phyloP scores from a whole-genome alignment of 2,329 filamentous ascomycete species.

The Talaromyces sp. region DNA sequence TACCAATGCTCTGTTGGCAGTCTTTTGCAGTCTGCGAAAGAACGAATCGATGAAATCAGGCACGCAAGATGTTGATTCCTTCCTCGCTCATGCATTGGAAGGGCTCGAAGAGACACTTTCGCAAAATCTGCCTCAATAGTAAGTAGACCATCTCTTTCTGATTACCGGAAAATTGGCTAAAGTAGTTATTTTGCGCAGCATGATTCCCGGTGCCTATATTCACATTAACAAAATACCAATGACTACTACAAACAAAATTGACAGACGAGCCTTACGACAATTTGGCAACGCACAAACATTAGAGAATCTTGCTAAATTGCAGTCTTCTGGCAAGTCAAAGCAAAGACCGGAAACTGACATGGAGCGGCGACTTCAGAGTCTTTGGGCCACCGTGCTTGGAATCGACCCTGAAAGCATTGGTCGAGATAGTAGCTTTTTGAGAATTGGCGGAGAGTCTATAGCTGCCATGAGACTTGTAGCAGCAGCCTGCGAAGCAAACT shows the following conservation, averaged over 20 bases:
- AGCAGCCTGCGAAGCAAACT: not conserved
- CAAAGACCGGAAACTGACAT: conserved; percentile 7
- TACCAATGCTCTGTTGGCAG: conserved; percentile 3
- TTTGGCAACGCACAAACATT: not conserved
- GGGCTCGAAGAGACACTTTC: not conserved
- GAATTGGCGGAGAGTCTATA: conserved; percentile 28
- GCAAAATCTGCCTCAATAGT: conserved; percentile 3
- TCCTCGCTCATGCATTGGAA: conserved; percentile 14
- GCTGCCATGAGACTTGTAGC: conserved; percentile 23
- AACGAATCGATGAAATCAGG: not conserved
- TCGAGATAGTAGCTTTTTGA: conserved; percentile 29
- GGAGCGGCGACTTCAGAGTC: conserved; percentile 18
- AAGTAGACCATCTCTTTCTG: not conserved
- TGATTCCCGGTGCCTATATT: conserved; percentile 12
- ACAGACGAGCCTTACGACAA: conserved; percentile 3
- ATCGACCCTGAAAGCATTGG: conserved; percentile 21
- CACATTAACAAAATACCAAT: conserved; percentile 7
- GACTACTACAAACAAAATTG: conserved; percentile 12
- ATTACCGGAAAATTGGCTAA: not conserved
- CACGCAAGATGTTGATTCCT: too few species aligned
- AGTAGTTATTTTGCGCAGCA: not conserved
- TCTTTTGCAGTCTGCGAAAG: not conserved
- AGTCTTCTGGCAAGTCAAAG: not conserved
- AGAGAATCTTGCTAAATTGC: not conserved
- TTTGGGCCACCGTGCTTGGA: conserved; percentile 26